Evolutionary conservation across 495 filamentous ascomycete species (phyloP).

Genomic region (Tuber melanosporum): DNA sequence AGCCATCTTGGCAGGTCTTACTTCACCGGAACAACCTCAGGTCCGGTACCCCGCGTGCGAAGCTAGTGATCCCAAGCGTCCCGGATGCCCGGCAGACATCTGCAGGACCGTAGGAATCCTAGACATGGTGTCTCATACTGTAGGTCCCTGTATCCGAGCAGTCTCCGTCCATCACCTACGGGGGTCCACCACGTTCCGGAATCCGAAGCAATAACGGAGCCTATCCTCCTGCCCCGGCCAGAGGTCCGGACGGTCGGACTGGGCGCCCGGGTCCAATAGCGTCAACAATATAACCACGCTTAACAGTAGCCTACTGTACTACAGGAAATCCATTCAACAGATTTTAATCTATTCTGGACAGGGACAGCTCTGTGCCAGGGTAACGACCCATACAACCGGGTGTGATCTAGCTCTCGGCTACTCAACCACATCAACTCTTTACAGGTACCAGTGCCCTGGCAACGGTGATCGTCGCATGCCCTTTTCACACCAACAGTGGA

Average conservation of each 20-base stretch:
- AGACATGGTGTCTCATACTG: too few relatives aligned
- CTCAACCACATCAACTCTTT: constrained; percentile 47
- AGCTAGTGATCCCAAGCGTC: background rate
- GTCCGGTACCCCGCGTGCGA: too few relatives aligned
- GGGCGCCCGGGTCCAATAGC: too few relatives aligned
- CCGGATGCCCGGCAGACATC: background rate
- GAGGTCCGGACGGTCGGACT: too few relatives aligned
- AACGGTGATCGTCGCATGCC: too few relatives aligned
- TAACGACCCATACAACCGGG: constrained; percentile 56
- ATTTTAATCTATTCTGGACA: constrained; percentile 57
- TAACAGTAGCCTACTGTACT: background rate
- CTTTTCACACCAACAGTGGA: too few relatives aligned
- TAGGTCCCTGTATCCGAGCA: too few relatives aligned
- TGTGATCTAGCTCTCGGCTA: constrained; percentile 69
- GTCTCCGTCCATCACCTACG: background rate
- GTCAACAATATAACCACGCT: too few relatives aligned
- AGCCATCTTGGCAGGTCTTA: background rate
- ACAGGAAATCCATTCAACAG: constrained; percentile 29
- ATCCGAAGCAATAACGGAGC: too few relatives aligned
- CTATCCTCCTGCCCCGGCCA: too few relatives aligned
- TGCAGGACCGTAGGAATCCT: background rate
- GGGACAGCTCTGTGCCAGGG: constrained; percentile 62
- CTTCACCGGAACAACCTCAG: background rate
- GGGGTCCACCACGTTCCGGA: too few relatives aligned
- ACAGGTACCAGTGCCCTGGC: too few relatives aligned